Percentiles rank a stretch among this genome's conserved stretches.
These are phyloP conservation scores for Flaveria robusta DNA, from an alignment of 129 eudicot species.

Conservation along the genomic window DNA sequence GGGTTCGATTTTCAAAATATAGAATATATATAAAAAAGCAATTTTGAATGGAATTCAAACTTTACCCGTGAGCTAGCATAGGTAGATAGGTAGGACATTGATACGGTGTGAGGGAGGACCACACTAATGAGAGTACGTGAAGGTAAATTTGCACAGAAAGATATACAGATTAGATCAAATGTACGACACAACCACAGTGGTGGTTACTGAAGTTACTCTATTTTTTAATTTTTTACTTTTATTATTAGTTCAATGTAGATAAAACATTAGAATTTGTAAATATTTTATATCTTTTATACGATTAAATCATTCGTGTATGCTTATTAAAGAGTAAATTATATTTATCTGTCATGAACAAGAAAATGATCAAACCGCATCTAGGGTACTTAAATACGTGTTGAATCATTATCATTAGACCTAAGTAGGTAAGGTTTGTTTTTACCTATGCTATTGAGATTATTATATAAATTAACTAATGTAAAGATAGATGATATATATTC, in stretches of 20 bases:
- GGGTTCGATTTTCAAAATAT: no score
- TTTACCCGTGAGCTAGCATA: conserved; percentile 33
- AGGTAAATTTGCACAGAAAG: conserved; percentile 45
- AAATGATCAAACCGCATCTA: no score
- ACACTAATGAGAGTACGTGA: conserved; percentile 30
- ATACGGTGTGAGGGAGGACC: conserved; percentile 33
- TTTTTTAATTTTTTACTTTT: background rate
- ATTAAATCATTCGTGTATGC: no score
- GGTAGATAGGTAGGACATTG: conserved; percentile 17
- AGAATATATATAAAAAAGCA: no score
- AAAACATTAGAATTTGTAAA: background rate
- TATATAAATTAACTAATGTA: no score
- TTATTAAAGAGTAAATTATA: no score
- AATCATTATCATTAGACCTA: no score
- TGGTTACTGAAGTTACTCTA: conserved; percentile 12
- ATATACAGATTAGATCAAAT: conserved; percentile 33
- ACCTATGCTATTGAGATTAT: no score
- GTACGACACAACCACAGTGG: conserved; percentile 5
- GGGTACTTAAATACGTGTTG: no score
- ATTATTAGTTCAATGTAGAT: background rate
- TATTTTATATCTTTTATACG: background rate
- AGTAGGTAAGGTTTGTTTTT: no score
- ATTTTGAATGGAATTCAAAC: background rate
- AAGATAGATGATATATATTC: no score
- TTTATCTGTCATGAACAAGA: no score